phyloP scores from a whole-genome alignment of 495 filamentous ascomycete genomes.

The Xylona heveae region DNA sequence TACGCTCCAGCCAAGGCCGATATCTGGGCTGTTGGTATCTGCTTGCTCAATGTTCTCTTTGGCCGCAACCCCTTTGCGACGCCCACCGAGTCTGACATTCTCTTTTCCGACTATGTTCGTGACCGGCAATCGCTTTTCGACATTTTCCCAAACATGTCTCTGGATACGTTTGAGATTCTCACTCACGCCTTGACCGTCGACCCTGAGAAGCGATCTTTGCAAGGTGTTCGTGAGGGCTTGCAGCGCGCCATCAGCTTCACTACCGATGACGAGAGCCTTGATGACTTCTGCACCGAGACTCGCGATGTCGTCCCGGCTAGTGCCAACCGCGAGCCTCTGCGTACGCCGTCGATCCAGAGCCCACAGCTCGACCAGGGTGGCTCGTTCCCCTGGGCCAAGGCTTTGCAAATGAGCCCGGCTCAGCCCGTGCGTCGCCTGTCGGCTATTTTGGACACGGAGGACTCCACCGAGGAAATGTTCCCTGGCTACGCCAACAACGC shows the following conservation, averaged over 20 bases:
- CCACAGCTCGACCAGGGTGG: conserved; percentile 57
- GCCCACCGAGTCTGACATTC: conserved; percentile 64
- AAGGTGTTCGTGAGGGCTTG: conserved; percentile 52
- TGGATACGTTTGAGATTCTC: conserved; percentile 89
- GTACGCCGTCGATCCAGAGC: conserved; percentile 85
- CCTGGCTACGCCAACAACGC: conserved; percentile 35
- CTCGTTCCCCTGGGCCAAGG: conserved; percentile 92
- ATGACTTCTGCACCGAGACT: conserved; percentile 83
- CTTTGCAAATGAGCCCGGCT: conserved; percentile 54
- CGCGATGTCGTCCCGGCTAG: conserved; percentile 49
- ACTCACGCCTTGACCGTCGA: conserved; percentile 73
- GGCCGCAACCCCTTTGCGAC: conserved; percentile 83
- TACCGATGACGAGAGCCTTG: conserved; percentile 71
- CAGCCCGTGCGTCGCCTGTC: conserved; percentile 69
- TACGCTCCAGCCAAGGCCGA: conserved; percentile 91
- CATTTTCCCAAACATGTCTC: conserved; percentile 95
- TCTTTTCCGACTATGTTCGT: conserved; percentile 79
- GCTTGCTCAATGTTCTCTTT: conserved; percentile 87
- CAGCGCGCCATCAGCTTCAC: conserved; percentile 74
- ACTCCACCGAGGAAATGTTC: conserved; percentile 76
- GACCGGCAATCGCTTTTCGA: conserved; percentile 93
- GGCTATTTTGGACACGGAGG: conserved; percentile 57
- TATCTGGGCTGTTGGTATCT: conserved; percentile 92
- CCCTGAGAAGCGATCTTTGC: conserved; percentile 69
- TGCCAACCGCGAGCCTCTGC: conserved; percentile 84